Evolutionary conservation across 305 asterid genomes (phyloP).

Genomic region (Fraxinus greggii): DNA sequence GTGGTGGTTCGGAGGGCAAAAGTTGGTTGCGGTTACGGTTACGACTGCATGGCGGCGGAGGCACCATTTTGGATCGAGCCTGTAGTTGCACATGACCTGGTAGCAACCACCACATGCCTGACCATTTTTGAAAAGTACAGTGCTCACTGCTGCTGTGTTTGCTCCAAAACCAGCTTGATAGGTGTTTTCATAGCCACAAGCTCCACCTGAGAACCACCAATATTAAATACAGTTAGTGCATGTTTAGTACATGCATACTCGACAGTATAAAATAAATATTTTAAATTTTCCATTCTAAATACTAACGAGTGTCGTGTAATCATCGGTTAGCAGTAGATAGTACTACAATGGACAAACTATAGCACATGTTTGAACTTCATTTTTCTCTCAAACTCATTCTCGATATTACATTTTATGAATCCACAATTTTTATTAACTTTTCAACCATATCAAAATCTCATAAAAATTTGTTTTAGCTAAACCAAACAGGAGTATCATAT

Average conservation of each 20-base stretch:
- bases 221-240: not conserved
- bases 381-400: not conserved
- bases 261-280: not conserved
- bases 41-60: constrained; percentile 40
- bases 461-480: not conserved
- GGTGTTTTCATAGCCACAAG: constrained; percentile 64
- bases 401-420: not conserved
- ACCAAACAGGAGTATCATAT: not conserved
- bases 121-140: constrained; percentile 55
- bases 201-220: constrained; percentile 49
- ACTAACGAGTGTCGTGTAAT: not conserved
- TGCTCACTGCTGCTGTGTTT: constrained; percentile 60
- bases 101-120: constrained; percentile 70
- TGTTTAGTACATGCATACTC: not conserved
- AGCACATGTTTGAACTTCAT: not conserved
- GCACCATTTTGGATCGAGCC: constrained; percentile 48
- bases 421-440: too few relatives aligned
- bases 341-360: not conserved
- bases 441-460: too few relatives aligned
- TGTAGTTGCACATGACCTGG: constrained; percentile 44
- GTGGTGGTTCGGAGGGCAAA: constrained; percentile 65
- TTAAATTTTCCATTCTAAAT: not conserved
- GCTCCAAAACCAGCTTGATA: constrained; percentile 62
- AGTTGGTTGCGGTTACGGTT: constrained; percentile 62
- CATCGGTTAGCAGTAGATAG: not conserved